Evolutionary conservation across 1,139 yeast genomes (phyloP), one percentile per base, ranked within the genome.

Genomic region (Diutina scorzettiae): DNA sequence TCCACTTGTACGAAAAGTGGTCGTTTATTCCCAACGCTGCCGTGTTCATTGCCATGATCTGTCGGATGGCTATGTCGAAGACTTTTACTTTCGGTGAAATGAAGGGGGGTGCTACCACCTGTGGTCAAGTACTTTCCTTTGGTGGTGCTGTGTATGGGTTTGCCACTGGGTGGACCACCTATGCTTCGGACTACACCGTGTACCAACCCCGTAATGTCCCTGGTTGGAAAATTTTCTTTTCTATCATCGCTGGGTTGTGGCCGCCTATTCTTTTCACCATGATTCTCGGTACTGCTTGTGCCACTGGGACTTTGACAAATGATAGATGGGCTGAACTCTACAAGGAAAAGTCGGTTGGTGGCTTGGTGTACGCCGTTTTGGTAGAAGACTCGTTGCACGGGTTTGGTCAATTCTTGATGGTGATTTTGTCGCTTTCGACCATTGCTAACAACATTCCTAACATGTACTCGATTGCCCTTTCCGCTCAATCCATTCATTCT

Each of bases 81-180:
- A 73, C 73, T 46, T 84, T 86, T 58, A 61, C 66, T 23, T 48
- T 46, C 45, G 63, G 65, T 42, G 73, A 41, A 31, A 54, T 71
- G 66, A 61, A 57, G 27, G 68, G 73, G 43, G 86, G 87, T 49
- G 51, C 58, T 28, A 69, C 73, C 37, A 72, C 79, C 43, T 94
- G 94, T 39, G 96, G 89, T 51, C 56, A 62, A 53, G 91, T 86
- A 27, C 69, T 89, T 45, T 78, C 93, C 32, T 86, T 83, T 53
- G 96, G 96, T 57, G 81, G 87, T 57, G 66, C 95, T 41, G 63
- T 84, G 49, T 89, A 73, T 54, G 96, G 96, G 49, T 89, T 82
- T 55, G 95, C 96, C 42, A 76, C 95, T 44, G 96, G 96, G 48
- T 87, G 96, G 96, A 77, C 94, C 45, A 81, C 96, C 20, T 85